Percentiles rank a stretch among this genome's conserved stretches.
These are phyloP conservation scores for Potentilla sterilis DNA, from an alignment of 306 rosid species.

Conservation along the genomic window DNA sequence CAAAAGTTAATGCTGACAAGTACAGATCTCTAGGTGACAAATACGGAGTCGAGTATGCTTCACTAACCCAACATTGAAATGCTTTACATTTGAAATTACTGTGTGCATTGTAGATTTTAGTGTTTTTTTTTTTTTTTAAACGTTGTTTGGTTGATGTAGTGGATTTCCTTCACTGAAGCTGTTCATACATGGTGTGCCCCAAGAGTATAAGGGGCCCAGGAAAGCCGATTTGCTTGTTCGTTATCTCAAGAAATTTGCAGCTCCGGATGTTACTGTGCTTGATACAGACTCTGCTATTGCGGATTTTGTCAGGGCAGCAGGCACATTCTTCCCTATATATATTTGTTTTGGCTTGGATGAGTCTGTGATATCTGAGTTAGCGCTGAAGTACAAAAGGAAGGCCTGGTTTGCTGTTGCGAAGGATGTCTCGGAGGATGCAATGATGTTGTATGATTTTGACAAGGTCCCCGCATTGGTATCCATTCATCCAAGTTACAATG, in stretches of 20 bases:
- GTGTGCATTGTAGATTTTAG: not conserved
- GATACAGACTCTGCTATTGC: slow-evolving; percentile 75
- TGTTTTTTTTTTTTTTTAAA: not conserved
- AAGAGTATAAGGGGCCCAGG: slow-evolving; percentile 85
- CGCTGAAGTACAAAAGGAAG: slow-evolving; percentile 68
- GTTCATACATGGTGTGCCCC: slow-evolving; percentile 71
- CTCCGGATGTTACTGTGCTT: slow-evolving; percentile 79
- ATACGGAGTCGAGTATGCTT: slow-evolving; percentile 60
- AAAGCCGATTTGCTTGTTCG: slow-evolving; percentile 79
- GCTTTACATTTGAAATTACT: not conserved
- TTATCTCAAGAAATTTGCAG: slow-evolving; percentile 80
- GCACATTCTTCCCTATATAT: slow-evolving; percentile 69
- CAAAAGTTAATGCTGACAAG: slow-evolving; percentile 88
- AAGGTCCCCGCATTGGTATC: slow-evolving; percentile 89
- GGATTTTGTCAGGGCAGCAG: slow-evolving; percentile 64
- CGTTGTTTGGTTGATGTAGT: slow-evolving; percentile 41
- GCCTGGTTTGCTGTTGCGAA: slow-evolving; percentile 97
- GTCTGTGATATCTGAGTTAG: slow-evolving; percentile 54
- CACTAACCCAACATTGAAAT: slow-evolving; percentile 2
- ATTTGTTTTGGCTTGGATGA: slow-evolving; percentile 80
- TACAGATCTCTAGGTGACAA: slow-evolving; percentile 58
- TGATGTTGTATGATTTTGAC: slow-evolving; percentile 77
- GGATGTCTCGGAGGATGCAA: slow-evolving; percentile 83
- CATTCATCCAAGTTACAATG: slow-evolving; percentile 63
- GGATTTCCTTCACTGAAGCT: slow-evolving; percentile 76